Conservation (phyloP, 2,329 filamentous ascomycete genomes). For the Drechslera avenae region DNA sequence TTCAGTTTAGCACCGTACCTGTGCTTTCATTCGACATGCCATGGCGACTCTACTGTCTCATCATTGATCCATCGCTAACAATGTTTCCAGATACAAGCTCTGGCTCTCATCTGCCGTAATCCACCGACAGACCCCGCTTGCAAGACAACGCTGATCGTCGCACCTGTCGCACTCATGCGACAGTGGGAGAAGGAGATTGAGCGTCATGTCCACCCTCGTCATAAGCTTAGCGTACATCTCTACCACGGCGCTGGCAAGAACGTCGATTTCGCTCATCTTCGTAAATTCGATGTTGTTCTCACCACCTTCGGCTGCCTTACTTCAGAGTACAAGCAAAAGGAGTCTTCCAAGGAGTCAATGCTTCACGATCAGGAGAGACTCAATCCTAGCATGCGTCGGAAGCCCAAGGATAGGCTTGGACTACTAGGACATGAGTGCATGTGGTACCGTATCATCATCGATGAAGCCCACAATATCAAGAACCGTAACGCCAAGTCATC, state of each 20-base stretch:
- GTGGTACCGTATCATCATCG: slow-evolving; percentile 71
- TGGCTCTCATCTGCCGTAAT: slow-evolving; percentile 74
- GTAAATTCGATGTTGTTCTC: slow-evolving; percentile 73
- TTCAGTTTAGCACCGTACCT: too few species aligned
- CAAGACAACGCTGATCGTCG: slow-evolving; percentile 82
- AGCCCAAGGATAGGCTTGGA: slow-evolving; percentile 30
- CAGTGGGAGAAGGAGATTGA: slow-evolving; percentile 86
- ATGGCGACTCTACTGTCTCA: too few species aligned
- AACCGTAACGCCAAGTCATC: slow-evolving; percentile 69
- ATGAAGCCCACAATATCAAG: slow-evolving; percentile 83
- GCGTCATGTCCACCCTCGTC: slow-evolving; percentile 65
- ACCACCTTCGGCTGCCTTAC: slow-evolving; percentile 78
- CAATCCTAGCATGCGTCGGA: slow-evolving; percentile 23
- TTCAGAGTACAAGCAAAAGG: slow-evolving; percentile 67
- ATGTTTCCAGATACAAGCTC: slow-evolving; percentile 60
- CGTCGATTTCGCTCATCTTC: slow-evolving; percentile 64
- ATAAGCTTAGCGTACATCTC: slow-evolving; percentile 68
- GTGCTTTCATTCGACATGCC: neutral
- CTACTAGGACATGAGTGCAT: slow-evolving; percentile 64
- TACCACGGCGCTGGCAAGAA: slow-evolving; percentile 67
- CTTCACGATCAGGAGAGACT: slow-evolving; percentile 51
- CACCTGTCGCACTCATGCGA: slow-evolving; percentile 76
- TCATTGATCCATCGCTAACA: neutral
- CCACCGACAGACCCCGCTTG: slow-evolving; percentile 62
- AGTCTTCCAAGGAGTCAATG: slow-evolving; percentile 56